Conservation (phyloP, 176 grass and related monocot genomes). For the Oryza australiensis region DNA sequence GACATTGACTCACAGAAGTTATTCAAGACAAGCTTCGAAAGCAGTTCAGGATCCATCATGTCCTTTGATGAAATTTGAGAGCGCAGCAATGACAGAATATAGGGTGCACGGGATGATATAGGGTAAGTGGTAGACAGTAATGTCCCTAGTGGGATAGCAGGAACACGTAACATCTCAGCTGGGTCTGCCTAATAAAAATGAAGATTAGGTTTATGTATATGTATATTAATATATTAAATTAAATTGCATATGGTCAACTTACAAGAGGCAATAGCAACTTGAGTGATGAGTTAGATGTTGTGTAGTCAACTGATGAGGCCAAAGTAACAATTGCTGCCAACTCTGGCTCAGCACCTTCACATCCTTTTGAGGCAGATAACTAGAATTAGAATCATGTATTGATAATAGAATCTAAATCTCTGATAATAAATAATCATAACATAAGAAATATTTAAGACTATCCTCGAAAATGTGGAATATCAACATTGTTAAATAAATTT, state of each 20-base stretch:
- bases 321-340: constrained; percentile 82
- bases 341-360: constrained; percentile 51
- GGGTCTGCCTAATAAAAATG: constrained; percentile 72
- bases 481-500: constrained; percentile 12
- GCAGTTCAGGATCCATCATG: constrained; percentile 95
- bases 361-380: constrained; percentile 52
- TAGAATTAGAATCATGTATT: constrained; percentile 31
- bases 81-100: constrained; percentile 73
- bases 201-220: constrained; percentile 35
- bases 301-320: constrained; percentile 93
- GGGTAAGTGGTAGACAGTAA: constrained; percentile 79
- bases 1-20: constrained; percentile 79
- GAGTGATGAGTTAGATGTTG: constrained; percentile 90
- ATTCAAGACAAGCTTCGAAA: constrained; percentile 86
- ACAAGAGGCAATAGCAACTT: constrained; percentile 93
- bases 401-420: background rate
- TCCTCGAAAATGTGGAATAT: constrained; percentile 4
- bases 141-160: constrained; percentile 76
- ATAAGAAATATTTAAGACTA: constrained; percentile 30
- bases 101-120: constrained; percentile 73
- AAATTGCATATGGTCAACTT: constrained; percentile 37
- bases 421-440: constrained; percentile 1
- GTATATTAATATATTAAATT: constrained; percentile 9
- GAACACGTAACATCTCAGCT: constrained; percentile 74
- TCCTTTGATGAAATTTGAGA: constrained; percentile 87